Evolutionary conservation across 2,329 filamentous ascomycete genomes (phyloP), one percentile per base, ranked within the genome.

Genomic region (Exophiala aquamarina): DNA sequence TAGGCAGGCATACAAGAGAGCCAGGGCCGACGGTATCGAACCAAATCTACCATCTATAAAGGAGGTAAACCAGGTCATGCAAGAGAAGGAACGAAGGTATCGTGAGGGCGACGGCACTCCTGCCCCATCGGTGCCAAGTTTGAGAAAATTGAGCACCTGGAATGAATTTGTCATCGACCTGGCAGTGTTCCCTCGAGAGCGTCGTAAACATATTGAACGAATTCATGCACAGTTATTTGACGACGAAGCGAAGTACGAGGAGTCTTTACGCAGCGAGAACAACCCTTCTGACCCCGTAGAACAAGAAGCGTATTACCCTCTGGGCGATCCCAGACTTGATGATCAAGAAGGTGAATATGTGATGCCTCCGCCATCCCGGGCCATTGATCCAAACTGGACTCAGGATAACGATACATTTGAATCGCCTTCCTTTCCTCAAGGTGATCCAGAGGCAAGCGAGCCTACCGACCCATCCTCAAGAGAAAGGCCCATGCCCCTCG

Each of bases 271-370:
- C 9, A 26, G 13, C 7, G 46, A 35, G 33, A 14, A 35, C 19
- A 21, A 21, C 1, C 39, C 31, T 10, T n/a, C n/a, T n/a, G n/a
- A n/a, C n/a, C 41, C 36, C 17, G 32, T 31, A 18, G 36, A 39
- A 4, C 56, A 59, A 48, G 29, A 56, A 31, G 45, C 46, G 17
- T 55, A 56, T 31, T 59, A 59, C 20, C 44, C 55, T 10, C 34
- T 57, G 10, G 54, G 55, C n/a, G 46, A 59, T n/a, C 26, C 43
- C 10, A 44, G 47, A 31, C 26, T 58, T 5, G 57, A 59, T 35
- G 44, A 54, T 17, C 53, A 58, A 43, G 57, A 59, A 50, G 57
- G 57, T 21, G 57, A 59, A 49, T 59, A 59, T 33, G 50, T 56
- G 6, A 37, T 59, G 13, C 57, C 57, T 2, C 50, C 56, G 10